Evolutionary conservation across 345 rosid genomes (phyloP).

Genomic region (Eutrema yunnanense): DNA sequence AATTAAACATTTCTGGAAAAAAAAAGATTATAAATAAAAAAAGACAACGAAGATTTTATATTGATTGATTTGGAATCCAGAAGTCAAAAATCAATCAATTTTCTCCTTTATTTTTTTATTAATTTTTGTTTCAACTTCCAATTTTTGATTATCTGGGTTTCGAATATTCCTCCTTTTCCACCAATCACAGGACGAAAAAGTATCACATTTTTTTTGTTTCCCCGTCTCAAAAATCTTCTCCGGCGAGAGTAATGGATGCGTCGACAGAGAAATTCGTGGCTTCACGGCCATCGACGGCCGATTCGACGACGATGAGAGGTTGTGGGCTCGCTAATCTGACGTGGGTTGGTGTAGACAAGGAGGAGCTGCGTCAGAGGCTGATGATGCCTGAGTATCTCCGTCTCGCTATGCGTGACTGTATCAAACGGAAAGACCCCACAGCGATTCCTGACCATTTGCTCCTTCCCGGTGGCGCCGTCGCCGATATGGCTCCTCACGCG

Average conservation of each 20-base stretch:
- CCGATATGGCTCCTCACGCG: slow-evolving; percentile 49
- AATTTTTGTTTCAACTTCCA: neutral
- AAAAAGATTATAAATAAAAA: neutral
- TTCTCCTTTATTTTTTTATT: neutral
- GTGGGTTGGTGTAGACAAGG: slow-evolving; percentile 66
- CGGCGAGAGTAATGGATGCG: slow-evolving; percentile 29
- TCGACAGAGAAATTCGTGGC: slow-evolving; percentile 48
- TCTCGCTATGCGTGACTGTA: slow-evolving; percentile 59
- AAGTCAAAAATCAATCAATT: neutral
- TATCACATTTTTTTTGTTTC: neutral
- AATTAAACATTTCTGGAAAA: neutral
- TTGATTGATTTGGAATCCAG: slow-evolving; percentile 13
- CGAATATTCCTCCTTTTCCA: slow-evolving; percentile 16
- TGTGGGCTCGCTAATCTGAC: slow-evolving; percentile 68
- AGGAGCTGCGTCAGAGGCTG: slow-evolving; percentile 48
- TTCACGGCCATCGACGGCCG: slow-evolving; percentile 39
- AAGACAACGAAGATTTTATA: slow-evolving; percentile 13
- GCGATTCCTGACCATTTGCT: slow-evolving; percentile 31
- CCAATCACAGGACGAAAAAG: slow-evolving; percentile 26
- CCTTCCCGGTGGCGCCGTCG: slow-evolving; percentile 28
- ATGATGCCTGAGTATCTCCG: slow-evolving; percentile 76
- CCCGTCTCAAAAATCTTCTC: neutral
- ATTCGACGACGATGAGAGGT: slow-evolving; percentile 35
- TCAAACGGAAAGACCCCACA: slow-evolving; percentile 45
- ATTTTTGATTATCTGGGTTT: slow-evolving; percentile 14